phyloP scores from a whole-genome alignment of 2,329 filamentous ascomycete genomes.

The Alternaria tenuissima region DNA sequence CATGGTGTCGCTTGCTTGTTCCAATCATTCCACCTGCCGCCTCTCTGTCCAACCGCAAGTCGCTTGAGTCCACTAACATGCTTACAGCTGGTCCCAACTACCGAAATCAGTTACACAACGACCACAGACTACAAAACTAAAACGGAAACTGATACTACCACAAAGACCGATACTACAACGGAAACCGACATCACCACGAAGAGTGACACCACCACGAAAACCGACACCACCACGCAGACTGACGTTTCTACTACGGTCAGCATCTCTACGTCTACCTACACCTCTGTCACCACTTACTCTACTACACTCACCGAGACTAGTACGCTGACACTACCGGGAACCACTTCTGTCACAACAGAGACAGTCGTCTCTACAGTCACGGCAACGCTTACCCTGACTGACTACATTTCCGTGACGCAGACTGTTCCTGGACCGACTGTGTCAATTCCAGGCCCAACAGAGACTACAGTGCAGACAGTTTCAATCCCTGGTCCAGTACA shows the following conservation, averaged over 20 bases:
- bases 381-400: slow-evolving; percentile 11
- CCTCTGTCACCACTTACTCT: slow-evolving; percentile 13
- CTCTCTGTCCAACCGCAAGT: background rate
- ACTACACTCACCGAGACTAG: slow-evolving; percentile 9
- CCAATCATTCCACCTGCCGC: background rate
- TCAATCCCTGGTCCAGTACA: background rate
- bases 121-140: slow-evolving; percentile 13
- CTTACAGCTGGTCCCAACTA: slow-evolving; percentile 26
- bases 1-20: background rate
- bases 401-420: slow-evolving; percentile 11
- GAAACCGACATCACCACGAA: background rate
- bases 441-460: slow-evolving; percentile 26
- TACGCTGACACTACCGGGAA: slow-evolving; percentile 14
- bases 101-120: slow-evolving; percentile 15
- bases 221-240: slow-evolving; percentile 13
- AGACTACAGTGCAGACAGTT: background rate
- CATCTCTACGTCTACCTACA: slow-evolving; percentile 32
- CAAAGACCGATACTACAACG: slow-evolving; percentile 14
- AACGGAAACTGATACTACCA: background rate
- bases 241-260: slow-evolving; percentile 24
- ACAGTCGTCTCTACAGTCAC: slow-evolving; percentile 24
- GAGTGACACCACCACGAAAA: background rate
- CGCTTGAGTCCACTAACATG: background rate
- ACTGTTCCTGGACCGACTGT: slow-evolving; percentile 11
- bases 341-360: slow-evolving; percentile 17